Evolutionary conservation across 2,329 filamentous ascomycete genomes (phyloP).

Genomic region (Corynespora cassiicola): DNA sequence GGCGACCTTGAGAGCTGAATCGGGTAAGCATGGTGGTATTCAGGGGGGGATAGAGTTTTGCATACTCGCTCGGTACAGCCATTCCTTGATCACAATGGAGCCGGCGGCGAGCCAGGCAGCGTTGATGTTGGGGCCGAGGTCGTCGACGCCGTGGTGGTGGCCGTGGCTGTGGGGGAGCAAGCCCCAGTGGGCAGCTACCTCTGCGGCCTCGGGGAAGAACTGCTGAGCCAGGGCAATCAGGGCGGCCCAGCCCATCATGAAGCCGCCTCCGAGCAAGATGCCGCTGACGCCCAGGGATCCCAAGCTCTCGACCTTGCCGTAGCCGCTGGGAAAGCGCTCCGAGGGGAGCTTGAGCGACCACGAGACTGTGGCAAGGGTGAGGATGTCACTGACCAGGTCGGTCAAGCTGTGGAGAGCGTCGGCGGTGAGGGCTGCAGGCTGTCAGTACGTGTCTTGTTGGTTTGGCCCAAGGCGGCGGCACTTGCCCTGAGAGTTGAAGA

Average conservation of each 20-base stretch:
- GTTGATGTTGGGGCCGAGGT: slow-evolving; percentile 81
- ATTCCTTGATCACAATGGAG: slow-evolving; percentile 93
- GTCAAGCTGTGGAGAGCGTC: slow-evolving; percentile 96
- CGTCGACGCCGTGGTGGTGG: slow-evolving; percentile 66
- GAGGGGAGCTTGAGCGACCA: slow-evolving; percentile 89
- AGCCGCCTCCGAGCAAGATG: slow-evolving; percentile 84
- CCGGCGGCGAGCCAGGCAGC: slow-evolving; percentile 93
- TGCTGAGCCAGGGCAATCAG: slow-evolving; percentile 63
- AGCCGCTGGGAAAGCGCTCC: slow-evolving; percentile 84
- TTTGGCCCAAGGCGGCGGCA: slow-evolving; percentile 1
- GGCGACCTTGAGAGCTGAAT: slow-evolving; percentile 88
- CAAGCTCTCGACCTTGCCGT: slow-evolving; percentile 97
- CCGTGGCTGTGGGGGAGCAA: slow-evolving; percentile 63
- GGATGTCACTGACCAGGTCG: slow-evolving; percentile 91
- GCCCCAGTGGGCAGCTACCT: slow-evolving; percentile 50
- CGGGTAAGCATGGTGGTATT: slow-evolving; percentile 28
- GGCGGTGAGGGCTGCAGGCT: slow-evolving; percentile 73
- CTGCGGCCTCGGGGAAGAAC: slow-evolving; percentile 55
- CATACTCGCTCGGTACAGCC: slow-evolving; percentile 92
- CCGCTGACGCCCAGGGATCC: slow-evolving; percentile 92
- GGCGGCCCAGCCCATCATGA: slow-evolving; percentile 83
- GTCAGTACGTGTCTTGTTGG: slow-evolving; percentile 23
- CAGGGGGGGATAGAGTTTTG: background rate
- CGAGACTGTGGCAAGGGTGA: slow-evolving; percentile 92
- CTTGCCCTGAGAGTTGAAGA: slow-evolving; percentile 83